These are phyloP conservation scores for Blastosporella zonata DNA, from an alignment of 1,284 basidiomycete species.

Conservation along the genomic window DNA sequence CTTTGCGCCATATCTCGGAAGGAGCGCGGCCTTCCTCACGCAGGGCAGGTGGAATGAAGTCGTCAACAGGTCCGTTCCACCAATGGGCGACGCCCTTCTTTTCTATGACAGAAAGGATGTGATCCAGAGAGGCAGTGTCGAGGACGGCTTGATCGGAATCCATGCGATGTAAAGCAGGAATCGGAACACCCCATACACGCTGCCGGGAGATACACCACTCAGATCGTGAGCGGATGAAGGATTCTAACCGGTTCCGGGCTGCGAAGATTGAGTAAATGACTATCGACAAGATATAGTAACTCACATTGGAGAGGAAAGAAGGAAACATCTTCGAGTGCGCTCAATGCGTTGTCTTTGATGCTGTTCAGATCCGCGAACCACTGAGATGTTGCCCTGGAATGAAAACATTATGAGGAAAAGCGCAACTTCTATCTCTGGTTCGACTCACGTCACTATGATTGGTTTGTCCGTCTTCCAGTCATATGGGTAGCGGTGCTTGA, in stretches of 20 bases:
- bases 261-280: neutral
- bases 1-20: constrained; percentile 61
- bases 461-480: constrained; percentile 97
- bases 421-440: too few species aligned
- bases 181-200: constrained; percentile 97
- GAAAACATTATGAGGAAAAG: neutral
- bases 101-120: constrained; percentile 78
- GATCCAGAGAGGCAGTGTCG: constrained; percentile 63
- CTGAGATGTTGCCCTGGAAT: constrained; percentile 85
- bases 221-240: constrained; percentile 84
- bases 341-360: constrained; percentile 77
- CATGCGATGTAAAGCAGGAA: constrained; percentile 82
- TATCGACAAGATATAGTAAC: constrained; percentile 25
- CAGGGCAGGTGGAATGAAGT: constrained; percentile 73
- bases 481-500: constrained; percentile 91
- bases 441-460: constrained; percentile 82
- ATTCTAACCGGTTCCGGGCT: constrained; percentile 84
- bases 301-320: constrained; percentile 80
- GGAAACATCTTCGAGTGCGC: constrained; percentile 68
- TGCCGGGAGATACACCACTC: constrained; percentile 99
- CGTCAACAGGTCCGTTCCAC: constrained; percentile 87
- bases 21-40: constrained; percentile 40
- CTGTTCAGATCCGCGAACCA: constrained; percentile 94
- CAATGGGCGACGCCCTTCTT: constrained; percentile 79
- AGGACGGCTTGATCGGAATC: constrained; percentile 68